Evolutionary conservation across 1,284 basidiomycete species (phyloP).

Genomic region (Pseudozyma thailandica): DNA sequence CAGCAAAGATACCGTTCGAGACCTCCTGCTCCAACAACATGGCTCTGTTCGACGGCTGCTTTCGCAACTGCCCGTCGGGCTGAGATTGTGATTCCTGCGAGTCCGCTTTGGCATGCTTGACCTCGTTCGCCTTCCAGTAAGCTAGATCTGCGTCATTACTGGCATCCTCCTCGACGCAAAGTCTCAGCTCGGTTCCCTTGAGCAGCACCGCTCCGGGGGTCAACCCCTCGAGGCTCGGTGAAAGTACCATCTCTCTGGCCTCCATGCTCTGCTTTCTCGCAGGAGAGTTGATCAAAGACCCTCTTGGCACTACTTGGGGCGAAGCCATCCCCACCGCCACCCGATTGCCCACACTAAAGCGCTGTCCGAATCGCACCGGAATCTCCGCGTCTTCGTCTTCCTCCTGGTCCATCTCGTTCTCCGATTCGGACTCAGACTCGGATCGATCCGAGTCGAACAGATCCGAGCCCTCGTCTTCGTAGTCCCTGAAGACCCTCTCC

Average conservation of each 20-base stretch:
- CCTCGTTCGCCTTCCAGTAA: conserved; percentile 43
- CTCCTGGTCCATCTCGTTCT: conserved; percentile 20
- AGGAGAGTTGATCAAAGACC: background rate
- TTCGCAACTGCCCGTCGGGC: conserved; percentile 10
- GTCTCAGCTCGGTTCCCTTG: conserved; percentile 17
- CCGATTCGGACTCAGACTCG: conserved; percentile 18
- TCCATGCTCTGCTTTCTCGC: background rate
- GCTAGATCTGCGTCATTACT: background rate
- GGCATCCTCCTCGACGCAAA: conserved; percentile 23
- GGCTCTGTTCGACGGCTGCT: conserved; percentile 28
- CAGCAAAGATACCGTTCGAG: conserved; percentile 36
- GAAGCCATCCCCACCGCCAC: background rate
- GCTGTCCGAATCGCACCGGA: conserved; percentile 40
- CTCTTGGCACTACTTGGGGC: background rate
- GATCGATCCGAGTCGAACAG: conserved; percentile 34
- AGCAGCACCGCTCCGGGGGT: conserved; percentile 21
- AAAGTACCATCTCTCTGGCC: conserved; percentile 7
- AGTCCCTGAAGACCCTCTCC: conserved; percentile 46
- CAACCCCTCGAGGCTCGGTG: conserved; percentile 18
- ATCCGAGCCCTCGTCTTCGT: conserved; percentile 43
- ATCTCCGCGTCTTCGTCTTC: conserved; percentile 26
- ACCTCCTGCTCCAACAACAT: conserved; percentile 45
- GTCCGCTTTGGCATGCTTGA: conserved; percentile 8
- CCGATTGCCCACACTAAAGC: conserved; percentile 13
- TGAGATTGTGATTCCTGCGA: background rate